Evolutionary conservation across 2,329 filamentous ascomycete genomes (phyloP).

Genomic region (Lasiodiplodia sp.): DNA sequence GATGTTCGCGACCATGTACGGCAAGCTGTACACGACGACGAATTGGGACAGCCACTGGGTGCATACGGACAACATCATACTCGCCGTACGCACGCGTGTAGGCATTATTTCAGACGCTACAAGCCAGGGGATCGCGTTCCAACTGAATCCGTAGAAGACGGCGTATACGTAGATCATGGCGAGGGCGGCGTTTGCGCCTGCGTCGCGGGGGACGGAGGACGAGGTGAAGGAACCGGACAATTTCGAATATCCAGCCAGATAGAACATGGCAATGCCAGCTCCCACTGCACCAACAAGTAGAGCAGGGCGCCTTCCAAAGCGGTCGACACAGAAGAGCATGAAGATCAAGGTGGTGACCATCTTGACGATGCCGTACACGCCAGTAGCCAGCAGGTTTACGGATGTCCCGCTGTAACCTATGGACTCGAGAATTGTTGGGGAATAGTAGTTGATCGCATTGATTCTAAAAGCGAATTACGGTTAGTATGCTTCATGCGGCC

Average conservation of each 20-base stretch:
- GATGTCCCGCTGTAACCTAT: conserved; percentile 66
- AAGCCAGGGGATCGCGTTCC: conserved; percentile 77
- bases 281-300: conserved; percentile 70
- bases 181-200: conserved; percentile 71
- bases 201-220: conserved; percentile 61
- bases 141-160: conserved; percentile 62
- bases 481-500: neutral
- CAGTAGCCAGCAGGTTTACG: conserved; percentile 73
- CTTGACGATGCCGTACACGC: conserved; percentile 77
- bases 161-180: conserved; percentile 77
- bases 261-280: conserved; percentile 69
- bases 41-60: conserved; percentile 80
- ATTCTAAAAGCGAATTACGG: conserved; percentile 31
- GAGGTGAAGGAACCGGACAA: conserved; percentile 63
- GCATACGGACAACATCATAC: conserved; percentile 71
- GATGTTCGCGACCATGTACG: conserved; percentile 69
- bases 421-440: conserved; percentile 72
- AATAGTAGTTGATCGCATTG: conserved; percentile 66
- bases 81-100: conserved; percentile 70
- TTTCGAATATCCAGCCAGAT: conserved; percentile 74
- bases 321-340: conserved; percentile 73
- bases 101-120: conserved; percentile 75
- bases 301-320: conserved; percentile 68
- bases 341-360: conserved; percentile 69
- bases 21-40: conserved; percentile 71